Base-by-base conservation (phyloP, 345 rosid species). In the Draba incana region DNA sequence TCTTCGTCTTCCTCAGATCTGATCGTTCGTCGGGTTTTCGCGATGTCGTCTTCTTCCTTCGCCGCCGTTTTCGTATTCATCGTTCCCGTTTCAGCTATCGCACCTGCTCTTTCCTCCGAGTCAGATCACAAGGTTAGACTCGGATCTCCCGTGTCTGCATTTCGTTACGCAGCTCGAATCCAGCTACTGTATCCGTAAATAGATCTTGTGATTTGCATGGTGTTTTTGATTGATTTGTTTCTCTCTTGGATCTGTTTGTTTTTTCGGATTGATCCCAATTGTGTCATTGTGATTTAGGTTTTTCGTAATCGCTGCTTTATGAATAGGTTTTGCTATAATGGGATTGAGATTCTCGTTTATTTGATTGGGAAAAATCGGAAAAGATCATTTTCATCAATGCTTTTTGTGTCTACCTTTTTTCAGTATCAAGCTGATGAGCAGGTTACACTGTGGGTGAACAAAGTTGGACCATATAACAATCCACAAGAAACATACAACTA, bases 401-500 rank as follows among this genome's bases (percentile, higher is more conserved):
- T 31, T 72, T 70, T 43, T 62, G 74, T 38, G 23, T 46, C 68
- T 65, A 44, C 38, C 47, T 27, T 57, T 57, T n/a, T 78, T 41
- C 86, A 95, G 99, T 95, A 89, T 83, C 89, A 84, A 77, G 81
- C 39, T 37, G 93, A 80, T 63, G 99, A 95, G 10, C 77, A 80
- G 20, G 92, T 95, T 66, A 92, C 86, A 24, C 89, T 95, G 60
- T 95, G 99, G 99, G 99, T 95, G 28, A 95, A 95, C 74, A 95
- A 95, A 71, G 98, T 92, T 78, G 99, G 99, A 27, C 99, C 99
- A 13, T 95, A 95, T 70, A 92, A 95, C 79, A 95, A 95, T 78
- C 99, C 99, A 31, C 99, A 95, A 79, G 98, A 95, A 84, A 95
- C 98, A 1, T 95, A 95, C 79, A 95, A 95, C 83, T 95, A 95